Evolutionary conservation across 176 grass and related monocot genomes (phyloP).

Genomic region (Miscanthus lutarioriparius): DNA sequence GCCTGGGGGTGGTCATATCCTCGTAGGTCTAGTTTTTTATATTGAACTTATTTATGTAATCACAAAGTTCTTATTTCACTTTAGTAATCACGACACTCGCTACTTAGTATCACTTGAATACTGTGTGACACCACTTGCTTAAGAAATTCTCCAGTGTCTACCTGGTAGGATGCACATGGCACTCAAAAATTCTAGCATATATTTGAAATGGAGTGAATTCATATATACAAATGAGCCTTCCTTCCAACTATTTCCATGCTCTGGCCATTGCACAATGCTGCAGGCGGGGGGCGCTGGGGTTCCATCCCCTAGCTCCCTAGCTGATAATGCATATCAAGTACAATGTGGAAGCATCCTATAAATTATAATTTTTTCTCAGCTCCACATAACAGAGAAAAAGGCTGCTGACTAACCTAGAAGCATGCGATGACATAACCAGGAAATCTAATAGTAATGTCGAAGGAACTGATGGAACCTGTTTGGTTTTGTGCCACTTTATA

Average conservation of each 20-base stretch:
- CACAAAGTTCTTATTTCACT: neutral
- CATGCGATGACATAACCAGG: neutral
- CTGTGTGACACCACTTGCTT: neutral
- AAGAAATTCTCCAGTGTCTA: neutral
- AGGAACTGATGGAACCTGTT: neutral
- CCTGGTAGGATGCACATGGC: neutral
- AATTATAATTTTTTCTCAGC: neutral
- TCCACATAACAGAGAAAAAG: neutral
- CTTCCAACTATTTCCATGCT: neutral
- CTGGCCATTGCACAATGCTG: neutral
- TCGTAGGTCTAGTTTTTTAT: no score
- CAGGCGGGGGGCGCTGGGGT: no score
- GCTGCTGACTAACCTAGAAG: neutral
- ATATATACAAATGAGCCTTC: neutral
- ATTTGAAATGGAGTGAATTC: neutral
- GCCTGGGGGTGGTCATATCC: no score
- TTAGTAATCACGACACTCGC: neutral
- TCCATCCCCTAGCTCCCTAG: no score
- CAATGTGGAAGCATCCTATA: neutral
- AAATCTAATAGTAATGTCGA: neutral
- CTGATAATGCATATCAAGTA: neutral
- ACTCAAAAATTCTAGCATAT: neutral
- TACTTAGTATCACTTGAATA: neutral
- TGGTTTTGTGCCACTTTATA: slow-evolving; percentile 4
- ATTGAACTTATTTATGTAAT: neutral